Evolutionary conservation across 257 asterid species (phyloP), one percentile per base, ranked within the genome.

Genomic region (Avicennia marina): DNA sequence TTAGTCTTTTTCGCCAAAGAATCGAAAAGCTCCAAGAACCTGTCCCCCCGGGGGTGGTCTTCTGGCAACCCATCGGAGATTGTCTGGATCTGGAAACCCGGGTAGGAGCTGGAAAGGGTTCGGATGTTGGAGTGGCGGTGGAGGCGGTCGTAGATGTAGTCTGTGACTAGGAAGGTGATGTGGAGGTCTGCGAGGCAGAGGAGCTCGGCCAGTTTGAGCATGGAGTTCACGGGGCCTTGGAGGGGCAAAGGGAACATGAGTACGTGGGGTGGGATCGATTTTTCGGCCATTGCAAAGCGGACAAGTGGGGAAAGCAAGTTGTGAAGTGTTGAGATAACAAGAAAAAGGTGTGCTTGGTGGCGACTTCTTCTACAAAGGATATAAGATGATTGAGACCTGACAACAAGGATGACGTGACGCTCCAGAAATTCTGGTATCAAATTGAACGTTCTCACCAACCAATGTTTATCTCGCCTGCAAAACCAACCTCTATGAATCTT

Each of bases 141-240:
- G 19, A 86, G 77, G 49, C 95, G 86, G 24, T 57, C 49, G 49
- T 78, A 64, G 73, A 72, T 73, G 53, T 75, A 25, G 16, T 78
- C 78, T 0, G 94, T 79, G 39, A 74, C 69, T 0, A 85, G 51
- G 52, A 85, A 79, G 5, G 95, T 85, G n/a, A 76, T 50, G 11
- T 57, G 75, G 62, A 85, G 31, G 36, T 63, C 75, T 0, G 66
- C 58, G 3, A 79, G 67, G 40, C 75, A 77, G 49, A 85, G 78
- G 5, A 86, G 70, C 68, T 86, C 87, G 1, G 93, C 87, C 6
- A 86, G 77, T 11, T 86, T 83, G 20, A 86, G 80, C 82, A 75
- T 77, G 58, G 80, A 74, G 66, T 83, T 86, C 2, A 86, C 83
- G 2, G 86, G 86, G 16, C 94, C 85, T 58, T 86, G 95, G 25